phyloP scores from a whole-genome alignment of 2,329 filamentous ascomycete species.

The Pleurostoma richardsiae region DNA sequence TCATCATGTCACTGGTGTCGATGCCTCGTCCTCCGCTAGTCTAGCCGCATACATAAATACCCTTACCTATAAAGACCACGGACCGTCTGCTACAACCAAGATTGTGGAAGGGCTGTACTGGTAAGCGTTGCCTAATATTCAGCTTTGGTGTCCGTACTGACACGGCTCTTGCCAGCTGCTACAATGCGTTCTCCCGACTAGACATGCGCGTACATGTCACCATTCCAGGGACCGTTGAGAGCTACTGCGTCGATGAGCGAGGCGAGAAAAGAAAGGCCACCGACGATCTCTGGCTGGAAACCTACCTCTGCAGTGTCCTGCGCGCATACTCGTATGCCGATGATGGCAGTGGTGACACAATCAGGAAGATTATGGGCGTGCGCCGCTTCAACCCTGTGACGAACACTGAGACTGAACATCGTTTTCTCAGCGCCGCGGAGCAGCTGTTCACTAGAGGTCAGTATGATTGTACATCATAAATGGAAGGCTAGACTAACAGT shows the following conservation, averaged over 20 bases:
- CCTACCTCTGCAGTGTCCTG: constrained; percentile 91
- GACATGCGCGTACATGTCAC: constrained; percentile 99
- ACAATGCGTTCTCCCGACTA: constrained; percentile 97
- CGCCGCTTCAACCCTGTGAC: constrained; percentile 95
- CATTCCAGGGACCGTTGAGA: constrained; percentile 93
- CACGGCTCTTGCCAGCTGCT: constrained; percentile 53
- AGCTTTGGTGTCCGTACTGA: constrained; percentile 9
- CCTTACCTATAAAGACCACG: constrained; percentile 81
- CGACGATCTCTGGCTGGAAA: constrained; percentile 94
- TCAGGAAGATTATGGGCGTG: constrained; percentile 96
- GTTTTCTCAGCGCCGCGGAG: constrained; percentile 90
- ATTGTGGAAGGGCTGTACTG: constrained; percentile 94
- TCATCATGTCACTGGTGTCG: constrained; percentile 95
- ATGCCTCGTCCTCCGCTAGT: constrained; percentile 95
- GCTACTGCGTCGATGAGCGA: constrained; percentile 94
- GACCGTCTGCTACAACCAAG: constrained; percentile 71
- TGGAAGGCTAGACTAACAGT: constrained; percentile 10
- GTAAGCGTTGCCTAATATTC: constrained; percentile 38
- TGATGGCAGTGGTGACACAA: constrained; percentile 87
- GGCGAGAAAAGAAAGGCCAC: constrained; percentile 92
- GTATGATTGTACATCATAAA: constrained; percentile 4
- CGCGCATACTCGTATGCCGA: constrained; percentile 96
- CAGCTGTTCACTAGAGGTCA: constrained; percentile 88
- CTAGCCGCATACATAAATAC: constrained; percentile 98
- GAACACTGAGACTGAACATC: constrained; percentile 96